Base-by-base conservation (phyloP, 352 stramenopile genomes). In the Phytopythium delawarense region DNA sequence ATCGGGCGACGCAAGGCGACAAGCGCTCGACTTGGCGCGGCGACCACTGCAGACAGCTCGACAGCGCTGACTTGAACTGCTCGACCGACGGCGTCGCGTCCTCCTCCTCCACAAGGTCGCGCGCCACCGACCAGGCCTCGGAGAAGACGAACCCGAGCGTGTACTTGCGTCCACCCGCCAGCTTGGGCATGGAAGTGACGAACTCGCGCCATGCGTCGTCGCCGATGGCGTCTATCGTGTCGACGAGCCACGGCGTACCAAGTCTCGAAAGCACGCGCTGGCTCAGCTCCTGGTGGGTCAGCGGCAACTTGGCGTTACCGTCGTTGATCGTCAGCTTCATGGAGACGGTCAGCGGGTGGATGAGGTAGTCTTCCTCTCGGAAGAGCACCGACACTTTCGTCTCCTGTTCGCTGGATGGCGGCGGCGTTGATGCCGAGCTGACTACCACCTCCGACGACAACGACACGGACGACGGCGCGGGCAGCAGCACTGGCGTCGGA, bases 271-370 rank as follows among this genome's bases (percentile, higher is more conserved):
- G 70, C 6, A 94, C 84, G 20, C 84, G 81, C 7, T 79, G 64
- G 51, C 81, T 91, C 28, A 94, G 60, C 51, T 92, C 84, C 5
- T 88, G 72, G 35, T 92, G 84, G n/a, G 86, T 87, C 50, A 93
- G 81, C 15, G 86, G 84, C 23, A 94, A 57, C 63, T 89, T 92
- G 23, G 79, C 82, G 40, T 89, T 72, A 1, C 86, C 84, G 59
- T 94, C 86, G 45, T 94, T 94, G 35, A 94, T 72, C 2, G 84
- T 92, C 8, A 94, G 69, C 59, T 86, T 89, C 70, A 94, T 88
- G 3, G 81, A 88, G 9, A 92, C 62, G 12, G 80, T 92, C 4
- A 94, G 61, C 20, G 86, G 86, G 44, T 90, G 67, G 28, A 94
- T 77, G 6, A 94, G 64, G 57, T 91, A 94, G 56, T 91, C 84